A percentile compares a stretch with the other conserved stretches of the same genome.
phyloP scores from a whole-genome alignment of 176 grass and related monocot species.

The Hordeum marinum region DNA sequence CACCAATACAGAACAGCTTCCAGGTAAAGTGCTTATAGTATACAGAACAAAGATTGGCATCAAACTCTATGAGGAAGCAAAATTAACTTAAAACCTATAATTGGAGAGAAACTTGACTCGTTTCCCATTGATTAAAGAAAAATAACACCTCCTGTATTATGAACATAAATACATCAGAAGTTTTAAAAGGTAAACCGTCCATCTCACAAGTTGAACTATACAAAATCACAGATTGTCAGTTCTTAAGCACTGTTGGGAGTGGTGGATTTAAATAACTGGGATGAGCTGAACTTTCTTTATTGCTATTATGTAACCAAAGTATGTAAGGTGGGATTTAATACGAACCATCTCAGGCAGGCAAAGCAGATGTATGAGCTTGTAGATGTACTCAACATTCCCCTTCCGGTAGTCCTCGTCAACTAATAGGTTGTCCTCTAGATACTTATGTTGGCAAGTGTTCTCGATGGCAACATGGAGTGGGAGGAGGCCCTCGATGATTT shows the following conservation, averaged over 20 bases:
- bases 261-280: background rate
- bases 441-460: slow-evolving; percentile 30
- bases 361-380: slow-evolving; percentile 28
- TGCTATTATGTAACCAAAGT: slow-evolving; percentile 3
- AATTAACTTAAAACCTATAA: background rate
- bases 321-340: slow-evolving; percentile 2
- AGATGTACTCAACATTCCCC: background rate
- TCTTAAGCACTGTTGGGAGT: background rate
- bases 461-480: slow-evolving; percentile 33
- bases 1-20: background rate
- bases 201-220: background rate
- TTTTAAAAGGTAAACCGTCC: background rate
- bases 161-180: background rate
- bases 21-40: background rate
- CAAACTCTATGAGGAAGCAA: background rate
- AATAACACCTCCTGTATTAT: background rate
- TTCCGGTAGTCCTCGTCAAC: background rate
- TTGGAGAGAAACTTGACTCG: background rate
- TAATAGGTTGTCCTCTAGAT: slow-evolving; percentile 32
- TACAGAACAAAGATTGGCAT: background rate
- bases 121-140: background rate
- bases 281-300: background rate
- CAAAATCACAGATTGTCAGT: background rate
- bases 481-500: slow-evolving; percentile 18
- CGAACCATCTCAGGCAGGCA: slow-evolving; percentile 32